phyloP scores from a whole-genome alignment of 495 filamentous ascomycete genomes.

The Penicillium flavigenum region DNA sequence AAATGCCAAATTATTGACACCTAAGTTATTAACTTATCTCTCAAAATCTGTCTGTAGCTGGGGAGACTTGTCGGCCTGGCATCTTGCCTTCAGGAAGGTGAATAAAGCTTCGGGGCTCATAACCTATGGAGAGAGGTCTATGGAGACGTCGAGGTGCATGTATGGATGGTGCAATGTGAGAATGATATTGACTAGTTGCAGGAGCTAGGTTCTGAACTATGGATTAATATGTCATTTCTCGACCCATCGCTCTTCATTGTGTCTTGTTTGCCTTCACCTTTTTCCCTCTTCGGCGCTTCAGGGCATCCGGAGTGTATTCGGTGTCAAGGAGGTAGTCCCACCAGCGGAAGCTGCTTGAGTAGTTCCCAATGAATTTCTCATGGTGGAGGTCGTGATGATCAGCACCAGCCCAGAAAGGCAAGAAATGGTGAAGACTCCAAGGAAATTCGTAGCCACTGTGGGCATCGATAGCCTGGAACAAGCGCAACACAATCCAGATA shows the following conservation, averaged over 20 bases:
- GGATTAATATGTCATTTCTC: no score
- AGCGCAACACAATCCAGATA: slow-evolving; percentile 86
- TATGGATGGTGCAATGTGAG: no score
- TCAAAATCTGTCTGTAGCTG: no score
- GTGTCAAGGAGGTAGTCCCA: slow-evolving; percentile 96
- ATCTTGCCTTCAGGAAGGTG: no score
- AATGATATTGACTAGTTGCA: no score
- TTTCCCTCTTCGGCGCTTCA: slow-evolving; percentile 77
- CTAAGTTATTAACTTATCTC: no score
- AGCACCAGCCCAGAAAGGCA: slow-evolving; percentile 98
- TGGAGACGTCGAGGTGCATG: no score
- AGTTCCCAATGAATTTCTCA: slow-evolving; percentile 97
- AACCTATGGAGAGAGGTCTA: no score
- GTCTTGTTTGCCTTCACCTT: slow-evolving; percentile 52
- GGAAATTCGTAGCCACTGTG: slow-evolving; percentile 98
- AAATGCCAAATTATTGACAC: no score
- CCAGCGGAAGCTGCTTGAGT: slow-evolving; percentile 97
- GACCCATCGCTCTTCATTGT: neutral
- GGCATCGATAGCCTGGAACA: slow-evolving; percentile 97
- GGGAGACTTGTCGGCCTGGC: no score
- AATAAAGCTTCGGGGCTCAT: no score
- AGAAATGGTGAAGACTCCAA: slow-evolving; percentile 89
- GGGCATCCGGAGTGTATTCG: slow-evolving; percentile 83
- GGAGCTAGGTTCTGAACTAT: no score
- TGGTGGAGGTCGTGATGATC: slow-evolving; percentile 96